phyloP scores from a whole-genome alignment of 176 grass and related monocot species.

The Otatea glauca region DNA sequence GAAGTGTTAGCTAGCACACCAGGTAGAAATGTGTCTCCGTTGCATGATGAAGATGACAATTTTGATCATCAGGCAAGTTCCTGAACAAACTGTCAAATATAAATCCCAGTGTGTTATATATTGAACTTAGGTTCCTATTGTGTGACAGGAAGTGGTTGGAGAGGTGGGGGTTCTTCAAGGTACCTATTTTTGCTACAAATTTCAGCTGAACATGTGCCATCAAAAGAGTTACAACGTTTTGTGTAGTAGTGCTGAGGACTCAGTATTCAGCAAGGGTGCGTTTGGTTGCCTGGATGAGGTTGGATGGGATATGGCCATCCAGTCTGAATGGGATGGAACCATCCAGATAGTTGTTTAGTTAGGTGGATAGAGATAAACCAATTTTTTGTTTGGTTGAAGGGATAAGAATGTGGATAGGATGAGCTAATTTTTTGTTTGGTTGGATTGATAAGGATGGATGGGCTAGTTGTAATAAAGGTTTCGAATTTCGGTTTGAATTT shows the following conservation, averaged over 20 bases:
- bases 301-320: too few species aligned
- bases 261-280: conserved; percentile 6
- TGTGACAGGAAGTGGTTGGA: conserved; percentile 45
- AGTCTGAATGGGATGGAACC: too few species aligned
- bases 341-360: too few species aligned
- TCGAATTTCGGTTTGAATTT: too few species aligned
- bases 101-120: conserved; percentile 19
- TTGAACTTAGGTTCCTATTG: conserved; percentile 37
- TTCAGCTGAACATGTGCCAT: conserved; percentile 20
- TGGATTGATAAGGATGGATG: too few species aligned
- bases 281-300: too few species aligned
- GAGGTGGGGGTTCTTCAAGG: conserved; percentile 42
- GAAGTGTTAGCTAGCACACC: conserved; percentile 28
- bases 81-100: conserved; percentile 30
- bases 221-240: conserved; percentile 28
- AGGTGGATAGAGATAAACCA: too few species aligned
- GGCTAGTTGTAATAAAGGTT: too few species aligned
- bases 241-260: conserved; percentile 7
- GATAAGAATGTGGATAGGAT: too few species aligned
- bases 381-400: too few species aligned
- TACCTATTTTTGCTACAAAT: conserved; percentile 40
- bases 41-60: conserved; percentile 37
- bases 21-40: conserved; percentile 34
- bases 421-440: too few species aligned
- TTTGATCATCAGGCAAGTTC: conserved; percentile 48